A percentile compares a stretch with the other conserved stretches of the same genome.
These are phyloP conservation scores for Rhododendron vialii DNA, from an alignment of 148 eudicot species.

Conservation along the genomic window DNA sequence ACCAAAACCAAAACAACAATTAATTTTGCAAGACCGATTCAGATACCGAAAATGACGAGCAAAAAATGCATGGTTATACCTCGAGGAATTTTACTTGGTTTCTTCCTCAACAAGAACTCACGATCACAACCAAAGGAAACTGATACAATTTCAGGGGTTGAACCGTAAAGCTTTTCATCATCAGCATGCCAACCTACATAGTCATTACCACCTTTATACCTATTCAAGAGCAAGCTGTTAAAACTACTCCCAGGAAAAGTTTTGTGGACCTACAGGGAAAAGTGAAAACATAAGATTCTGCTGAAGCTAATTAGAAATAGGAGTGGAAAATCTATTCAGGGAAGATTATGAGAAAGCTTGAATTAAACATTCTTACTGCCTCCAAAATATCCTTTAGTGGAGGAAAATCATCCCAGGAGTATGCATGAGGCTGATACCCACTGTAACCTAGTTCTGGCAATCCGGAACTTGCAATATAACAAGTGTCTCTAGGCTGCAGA, in stretches of 20 bases:
- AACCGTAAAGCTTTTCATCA: slow-evolving; percentile 84
- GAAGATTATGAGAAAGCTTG: background rate
- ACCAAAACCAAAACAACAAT: background rate
- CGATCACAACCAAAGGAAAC: slow-evolving; percentile 95
- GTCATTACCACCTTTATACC: slow-evolving; percentile 81
- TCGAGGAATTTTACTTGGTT: slow-evolving; percentile 29
- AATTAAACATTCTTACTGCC: slow-evolving; percentile 29
- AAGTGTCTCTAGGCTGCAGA: slow-evolving; percentile 84
- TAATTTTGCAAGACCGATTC: background rate
- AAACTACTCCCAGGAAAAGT: slow-evolving; percentile 79
- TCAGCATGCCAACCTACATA: slow-evolving; percentile 94
- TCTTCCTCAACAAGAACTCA: slow-evolving; percentile 72
- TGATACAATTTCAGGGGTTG: slow-evolving; percentile 86
- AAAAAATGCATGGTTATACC: slow-evolving; percentile 18
- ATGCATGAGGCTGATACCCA: slow-evolving; percentile 77
- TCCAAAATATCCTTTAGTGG: slow-evolving; percentile 54
- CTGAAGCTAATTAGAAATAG: background rate
- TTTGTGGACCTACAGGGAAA: slow-evolving; percentile 48
- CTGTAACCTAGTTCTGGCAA: slow-evolving; percentile 55
- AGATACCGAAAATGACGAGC: background rate
- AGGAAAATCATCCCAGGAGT: slow-evolving; percentile 81
- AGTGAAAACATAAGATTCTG: background rate
- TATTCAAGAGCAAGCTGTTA: slow-evolving; percentile 75
- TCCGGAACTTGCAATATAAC: slow-evolving; percentile 71
- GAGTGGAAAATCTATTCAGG: background rate